Evolutionary conservation across 306 rosid species (phyloP), one percentile per base, ranked within the genome.

Genomic region (Malus sieversii): DNA sequence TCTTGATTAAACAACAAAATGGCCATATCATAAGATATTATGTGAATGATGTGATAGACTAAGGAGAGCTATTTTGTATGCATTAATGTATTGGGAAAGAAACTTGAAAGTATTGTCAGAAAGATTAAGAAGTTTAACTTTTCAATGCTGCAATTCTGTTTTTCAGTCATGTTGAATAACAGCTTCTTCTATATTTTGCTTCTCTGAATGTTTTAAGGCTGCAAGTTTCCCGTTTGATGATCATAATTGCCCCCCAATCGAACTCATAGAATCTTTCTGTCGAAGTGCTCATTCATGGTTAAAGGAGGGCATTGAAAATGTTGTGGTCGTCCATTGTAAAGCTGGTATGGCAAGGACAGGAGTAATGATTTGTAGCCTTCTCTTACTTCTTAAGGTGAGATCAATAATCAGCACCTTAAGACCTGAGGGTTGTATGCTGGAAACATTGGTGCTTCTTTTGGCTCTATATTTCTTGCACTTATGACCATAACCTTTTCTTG

Each of bases 321-420:
- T 92, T 51, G 97, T 95, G 61, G 98, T 90, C 72, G 91, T 92
- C 80, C 98, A 95, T 86, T 95, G 97, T 86, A 92, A 95, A 88
- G 98, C 98, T 83, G 98, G 97, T 71, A 83, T 95, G 96, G 97
- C 88, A 65, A 92, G 98, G 85, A 95, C 98, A 42, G 98, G 98
- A 77, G 72, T 95, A 87, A 90, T 95, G 98, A 86, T 95, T 45
- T 95, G 96, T 77, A 84, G 97, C 76, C 98, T 95, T 83, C 97
- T 95, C 81, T 80, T 95, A 76, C 89, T 76, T 85, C 93, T 95
- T 16, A 90, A 95, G 96, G 98, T 87, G 59, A 84, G 83, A 71
- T 59, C 52, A 42, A 70, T 60, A 67, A 58, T 79, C 52, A 58
- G 57, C 78, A 67, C 75, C 51, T 76, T 52, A 66, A 30, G 67